Evolutionary conservation across 176 grass and related monocot species (phyloP).

Genomic region (Triticum dicoccoides): DNA sequence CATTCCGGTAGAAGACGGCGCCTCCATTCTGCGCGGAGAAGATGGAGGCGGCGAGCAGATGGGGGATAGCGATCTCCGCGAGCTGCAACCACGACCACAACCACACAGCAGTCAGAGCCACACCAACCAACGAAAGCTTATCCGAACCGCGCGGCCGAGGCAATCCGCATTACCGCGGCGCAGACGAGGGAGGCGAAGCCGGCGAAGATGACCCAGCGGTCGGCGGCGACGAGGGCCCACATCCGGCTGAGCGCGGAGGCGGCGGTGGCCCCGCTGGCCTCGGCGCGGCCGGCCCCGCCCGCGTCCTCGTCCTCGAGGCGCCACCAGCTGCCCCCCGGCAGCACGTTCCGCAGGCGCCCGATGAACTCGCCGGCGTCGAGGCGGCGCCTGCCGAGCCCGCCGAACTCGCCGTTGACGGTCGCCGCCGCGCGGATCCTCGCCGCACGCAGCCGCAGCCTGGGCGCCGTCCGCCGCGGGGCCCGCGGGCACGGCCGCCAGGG

Average conservation of each 20-base stretch:
- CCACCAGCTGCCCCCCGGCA: constrained; percentile 91
- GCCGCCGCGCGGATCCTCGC: constrained; percentile 31
- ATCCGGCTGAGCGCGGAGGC: constrained; percentile 64
- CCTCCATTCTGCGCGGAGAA: constrained; percentile 88
- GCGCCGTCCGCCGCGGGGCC: neutral
- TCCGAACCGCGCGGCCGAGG: neutral
- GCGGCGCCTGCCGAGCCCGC: constrained; percentile 28
- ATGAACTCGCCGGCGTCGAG: constrained; percentile 46
- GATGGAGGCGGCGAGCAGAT: constrained; percentile 90
- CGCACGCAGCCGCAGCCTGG: neutral
- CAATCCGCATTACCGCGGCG: constrained; percentile 60
- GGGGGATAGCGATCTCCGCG: constrained; percentile 89
- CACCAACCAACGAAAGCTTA: constrained; percentile 22
- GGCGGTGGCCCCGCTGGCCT: constrained; percentile 60
- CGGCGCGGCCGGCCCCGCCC: constrained; percentile 28
- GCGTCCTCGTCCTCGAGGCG: constrained; percentile 66
- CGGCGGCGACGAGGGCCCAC: constrained; percentile 75
- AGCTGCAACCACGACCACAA: constrained; percentile 50
- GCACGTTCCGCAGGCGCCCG: constrained; percentile 50
- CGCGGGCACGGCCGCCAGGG: neutral
- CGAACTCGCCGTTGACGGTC: constrained; percentile 36
- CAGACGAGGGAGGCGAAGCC: constrained; percentile 73
- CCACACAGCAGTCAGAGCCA: neutral
- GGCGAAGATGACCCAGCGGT: constrained; percentile 65
- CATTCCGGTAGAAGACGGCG: constrained; percentile 70